Evolutionary conservation across 768 basidiomycete genomes (phyloP), one percentile per base, ranked within the genome.

Genomic region (Phaeotremella fagi): DNA sequence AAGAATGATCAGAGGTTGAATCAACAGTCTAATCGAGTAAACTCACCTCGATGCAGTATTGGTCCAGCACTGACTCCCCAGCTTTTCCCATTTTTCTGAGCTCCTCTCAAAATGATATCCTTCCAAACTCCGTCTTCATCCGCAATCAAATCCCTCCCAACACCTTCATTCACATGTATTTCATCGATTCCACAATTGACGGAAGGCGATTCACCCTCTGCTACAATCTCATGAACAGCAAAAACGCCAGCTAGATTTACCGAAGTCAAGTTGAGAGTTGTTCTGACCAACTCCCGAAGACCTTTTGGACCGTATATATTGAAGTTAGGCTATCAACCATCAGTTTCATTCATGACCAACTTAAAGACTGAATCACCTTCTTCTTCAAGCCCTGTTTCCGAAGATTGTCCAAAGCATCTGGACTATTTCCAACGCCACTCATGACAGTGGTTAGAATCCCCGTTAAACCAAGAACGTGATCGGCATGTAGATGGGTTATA

Each of bases 401-500:
- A 36, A 63, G 46, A 15, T 48, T 26, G 28, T 60, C 63, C 9
- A 52, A 49, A 18, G 57, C 50, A 16, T 67, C 70, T 2, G 52
- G 43, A 12, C 56, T 58, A 2, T 43, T 59, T 12, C 56, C 59
- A 16, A 67, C 52, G 3, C 70, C 70, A 7, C 49, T 57, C 66
- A 74, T 72, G 46, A 71, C 48, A 1, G 68, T 67, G 20, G 59
- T 64, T 45, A 74, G 48, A 20, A 74, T 60, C 0, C 66, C 54
- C 15, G 70, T 65, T 2, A 74, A 27, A 1, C 72, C 72, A 11
- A 74, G 46, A 2, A 59, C 56, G 45, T 74, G 72, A 52, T 74
- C 72, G 18, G 64, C 67, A 43, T 74, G 72, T 64, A 74, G 61
- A 49, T 74, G 72, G 0, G 72, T 72, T 45, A 74, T 66, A 58